Evolutionary conservation across 2,329 filamentous ascomycete genomes (phyloP).

Genomic region (Elsinoe necatrix): DNA sequence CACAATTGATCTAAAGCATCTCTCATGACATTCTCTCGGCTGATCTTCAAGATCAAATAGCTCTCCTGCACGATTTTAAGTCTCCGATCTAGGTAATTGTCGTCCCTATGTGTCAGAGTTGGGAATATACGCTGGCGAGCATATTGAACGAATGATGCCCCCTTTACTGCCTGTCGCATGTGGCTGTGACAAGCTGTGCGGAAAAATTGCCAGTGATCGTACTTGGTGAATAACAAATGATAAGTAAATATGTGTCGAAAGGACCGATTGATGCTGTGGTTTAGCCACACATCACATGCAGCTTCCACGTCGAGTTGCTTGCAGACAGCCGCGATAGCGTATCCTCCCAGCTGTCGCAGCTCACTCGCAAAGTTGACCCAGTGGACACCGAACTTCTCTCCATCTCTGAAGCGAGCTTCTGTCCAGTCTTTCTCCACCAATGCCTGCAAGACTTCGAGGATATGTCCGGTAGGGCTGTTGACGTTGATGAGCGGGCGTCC

Average conservation of each 20-base stretch:
- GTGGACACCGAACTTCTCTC: not conserved
- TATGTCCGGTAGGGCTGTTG: slow-evolving; percentile 66
- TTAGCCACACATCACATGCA: slow-evolving; percentile 64
- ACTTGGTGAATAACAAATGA: slow-evolving; percentile 67
- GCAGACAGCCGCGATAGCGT: slow-evolving; percentile 66
- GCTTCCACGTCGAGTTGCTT: slow-evolving; percentile 67
- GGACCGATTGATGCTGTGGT: slow-evolving; percentile 52
- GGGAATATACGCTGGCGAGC: slow-evolving; percentile 15
- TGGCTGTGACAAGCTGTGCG: slow-evolving; percentile 76
- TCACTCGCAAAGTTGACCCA: slow-evolving; percentile 21
- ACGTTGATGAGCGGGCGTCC: slow-evolving; percentile 61
- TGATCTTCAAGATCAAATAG: slow-evolving; percentile 39
- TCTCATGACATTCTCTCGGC: slow-evolving; percentile 33
- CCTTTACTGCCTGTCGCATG: slow-evolving; percentile 50
- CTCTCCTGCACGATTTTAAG: slow-evolving; percentile 31
- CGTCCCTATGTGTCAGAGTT: slow-evolving; percentile 9
- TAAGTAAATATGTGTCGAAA: slow-evolving; percentile 69
- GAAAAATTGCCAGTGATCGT: slow-evolving; percentile 72
- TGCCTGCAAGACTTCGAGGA: slow-evolving; percentile 59
- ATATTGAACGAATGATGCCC: slow-evolving; percentile 14
- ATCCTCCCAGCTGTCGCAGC: slow-evolving; percentile 45
- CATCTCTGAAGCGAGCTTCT: not conserved
- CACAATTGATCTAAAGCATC: slow-evolving; percentile 73
- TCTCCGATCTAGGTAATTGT: slow-evolving; percentile 24
- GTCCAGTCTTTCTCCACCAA: slow-evolving; percentile 55